Evolutionary conservation across 1,139 yeast species (phyloP).

Genomic region (Debaryomyces fabryi): DNA sequence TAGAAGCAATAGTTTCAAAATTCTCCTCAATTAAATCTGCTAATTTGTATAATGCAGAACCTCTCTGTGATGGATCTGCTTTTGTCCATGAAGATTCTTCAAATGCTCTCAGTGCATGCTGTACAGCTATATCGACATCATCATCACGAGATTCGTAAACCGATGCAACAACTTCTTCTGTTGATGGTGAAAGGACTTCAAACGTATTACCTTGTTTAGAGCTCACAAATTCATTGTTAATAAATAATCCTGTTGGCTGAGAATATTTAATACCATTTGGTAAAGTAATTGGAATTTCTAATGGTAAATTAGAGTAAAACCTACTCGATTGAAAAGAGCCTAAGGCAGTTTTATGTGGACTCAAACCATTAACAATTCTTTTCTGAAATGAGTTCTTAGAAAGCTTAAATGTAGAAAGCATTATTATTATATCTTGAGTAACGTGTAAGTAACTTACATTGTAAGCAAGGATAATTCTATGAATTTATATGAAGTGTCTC

Average conservation of each 20-base stretch:
- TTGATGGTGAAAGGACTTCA: slow-evolving; percentile 56
- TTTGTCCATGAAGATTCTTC: slow-evolving; percentile 35
- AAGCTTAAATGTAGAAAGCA: neutral
- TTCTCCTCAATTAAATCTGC: slow-evolving; percentile 58
- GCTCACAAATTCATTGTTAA: slow-evolving; percentile 64
- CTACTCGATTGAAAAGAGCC: slow-evolving; percentile 2
- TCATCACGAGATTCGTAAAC: slow-evolving; percentile 58
- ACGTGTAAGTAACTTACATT: neutral
- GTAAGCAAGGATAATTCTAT: neutral
- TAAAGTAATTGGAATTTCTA: slow-evolving; percentile 39
- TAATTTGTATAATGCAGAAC: slow-evolving; percentile 49
- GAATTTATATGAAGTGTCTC: neutral
- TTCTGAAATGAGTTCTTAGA: neutral
- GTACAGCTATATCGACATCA: slow-evolving; percentile 62
- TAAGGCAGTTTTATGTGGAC: slow-evolving; percentile 1
- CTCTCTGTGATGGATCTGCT: slow-evolving; percentile 46
- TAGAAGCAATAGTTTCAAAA: slow-evolving; percentile 52
- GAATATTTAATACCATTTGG: slow-evolving; percentile 47
- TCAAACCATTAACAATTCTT: neutral
- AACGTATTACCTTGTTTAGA: slow-evolving; percentile 54
- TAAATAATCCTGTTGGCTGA: slow-evolving; percentile 69
- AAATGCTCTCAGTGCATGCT: slow-evolving; percentile 59
- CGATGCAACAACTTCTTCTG: slow-evolving; percentile 56
- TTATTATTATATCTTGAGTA: neutral
- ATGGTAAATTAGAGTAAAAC: slow-evolving; percentile 21